phyloP scores from a whole-genome alignment of 73 alveolate genomes.

The Paramecium primaurelia region DNA sequence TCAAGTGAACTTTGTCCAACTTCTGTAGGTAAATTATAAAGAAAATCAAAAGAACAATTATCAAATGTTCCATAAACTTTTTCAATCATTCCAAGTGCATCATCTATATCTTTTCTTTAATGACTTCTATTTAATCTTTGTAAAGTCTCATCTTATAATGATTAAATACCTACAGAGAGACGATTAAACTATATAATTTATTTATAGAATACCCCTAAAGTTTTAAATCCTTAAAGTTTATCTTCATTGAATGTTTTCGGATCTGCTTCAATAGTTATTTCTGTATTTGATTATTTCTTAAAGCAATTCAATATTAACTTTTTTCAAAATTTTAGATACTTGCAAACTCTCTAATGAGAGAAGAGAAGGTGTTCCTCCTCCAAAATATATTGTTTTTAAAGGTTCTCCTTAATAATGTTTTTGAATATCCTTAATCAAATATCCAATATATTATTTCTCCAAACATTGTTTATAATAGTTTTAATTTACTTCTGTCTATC shows the following conservation, averaged over 20 bases:
- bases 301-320: neutral
- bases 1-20: neutral
- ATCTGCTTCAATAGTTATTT: constrained; percentile 70
- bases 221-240: neutral
- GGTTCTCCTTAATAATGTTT: neutral
- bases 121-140: constrained; percentile 63
- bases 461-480: neutral
- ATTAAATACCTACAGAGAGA: constrained; percentile 65
- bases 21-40: neutral
- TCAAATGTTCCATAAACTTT: neutral
- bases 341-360: constrained; percentile 32
- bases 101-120: neutral
- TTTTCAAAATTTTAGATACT: neutral
- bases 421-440: constrained; percentile 48
- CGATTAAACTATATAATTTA: constrained; percentile 53
- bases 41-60: constrained; percentile 8
- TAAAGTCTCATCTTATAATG: constrained; percentile 56
- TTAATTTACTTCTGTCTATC: constrained; percentile 26
- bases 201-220: neutral
- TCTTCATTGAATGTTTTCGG: constrained; percentile 69
- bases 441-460: constrained; percentile 34
- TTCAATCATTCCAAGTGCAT: constrained; percentile 35
- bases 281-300: constrained; percentile 19
- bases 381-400: constrained; percentile 64
- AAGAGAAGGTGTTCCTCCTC: constrained; percentile 77